Evolutionary conservation across 371 early-diverging fungal genomes (phyloP).

Genomic region (Nematocida homosporus): DNA sequence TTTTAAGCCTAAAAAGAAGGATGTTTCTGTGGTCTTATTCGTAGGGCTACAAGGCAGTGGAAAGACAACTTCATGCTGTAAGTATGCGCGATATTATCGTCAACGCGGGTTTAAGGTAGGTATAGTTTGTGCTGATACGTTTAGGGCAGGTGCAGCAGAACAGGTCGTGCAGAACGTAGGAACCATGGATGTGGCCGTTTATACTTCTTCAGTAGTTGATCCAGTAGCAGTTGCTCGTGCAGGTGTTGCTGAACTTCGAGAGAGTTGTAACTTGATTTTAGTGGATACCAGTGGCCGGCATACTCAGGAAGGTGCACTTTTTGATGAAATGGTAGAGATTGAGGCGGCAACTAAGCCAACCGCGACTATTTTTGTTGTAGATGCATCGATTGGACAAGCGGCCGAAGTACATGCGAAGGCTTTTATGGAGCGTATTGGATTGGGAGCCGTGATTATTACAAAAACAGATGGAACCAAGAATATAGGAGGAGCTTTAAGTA

Average conservation of each 20-base stretch:
- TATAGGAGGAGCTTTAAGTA: constrained; percentile 97
- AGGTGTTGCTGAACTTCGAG: constrained; percentile 88
- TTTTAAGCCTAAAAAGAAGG: constrained; percentile 78
- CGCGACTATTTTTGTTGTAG: constrained; percentile 94
- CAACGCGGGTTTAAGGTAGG: constrained; percentile 92
- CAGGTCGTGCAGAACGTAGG: constrained; percentile 97
- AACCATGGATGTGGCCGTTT: constrained; percentile 92
- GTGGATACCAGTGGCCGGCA: constrained; percentile 98
- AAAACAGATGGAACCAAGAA: constrained; percentile 99
- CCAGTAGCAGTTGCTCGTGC: constrained; percentile 86
- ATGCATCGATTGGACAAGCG: constrained; percentile 97
- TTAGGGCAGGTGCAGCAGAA: constrained; percentile 99
- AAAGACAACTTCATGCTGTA: constrained; percentile 96
- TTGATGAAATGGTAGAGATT: constrained; percentile 96
- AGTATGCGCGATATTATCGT: constrained; percentile 88
- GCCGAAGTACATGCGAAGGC: constrained; percentile 90
- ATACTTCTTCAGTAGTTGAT: constrained; percentile 84
- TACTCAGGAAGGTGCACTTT: constrained; percentile 90
- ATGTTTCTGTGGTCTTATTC: constrained; percentile 86
- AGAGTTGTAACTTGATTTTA: constrained; percentile 89
- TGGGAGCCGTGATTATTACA: constrained; percentile 94
- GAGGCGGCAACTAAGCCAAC: constrained; percentile 78
- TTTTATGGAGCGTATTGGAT: constrained; percentile 86
- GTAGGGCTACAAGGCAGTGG: constrained; percentile 98
- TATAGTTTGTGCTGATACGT: constrained; percentile 96